A percentile compares a stretch with the other conserved stretches of the same genome.
phyloP scores from a whole-genome alignment of 768 basidiomycete genomes.

The Boletus tomentosulus region DNA sequence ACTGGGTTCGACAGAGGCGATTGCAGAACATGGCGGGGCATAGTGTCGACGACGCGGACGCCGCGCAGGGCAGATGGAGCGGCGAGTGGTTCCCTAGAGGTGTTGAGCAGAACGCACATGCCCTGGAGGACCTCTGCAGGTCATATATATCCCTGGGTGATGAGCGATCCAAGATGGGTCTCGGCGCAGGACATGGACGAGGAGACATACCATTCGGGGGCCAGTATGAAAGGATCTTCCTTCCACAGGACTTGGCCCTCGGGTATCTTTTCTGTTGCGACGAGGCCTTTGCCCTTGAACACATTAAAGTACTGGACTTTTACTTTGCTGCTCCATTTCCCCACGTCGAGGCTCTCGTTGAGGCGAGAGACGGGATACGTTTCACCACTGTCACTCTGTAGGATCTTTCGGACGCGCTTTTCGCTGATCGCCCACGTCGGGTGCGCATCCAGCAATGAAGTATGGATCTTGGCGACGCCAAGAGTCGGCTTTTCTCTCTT shows the following conservation, averaged over 20 bases:
- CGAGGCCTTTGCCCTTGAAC: constrained; percentile 78
- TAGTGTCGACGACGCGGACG: constrained; percentile 38
- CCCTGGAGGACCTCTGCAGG: constrained; percentile 51
- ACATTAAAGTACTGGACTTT: constrained; percentile 64
- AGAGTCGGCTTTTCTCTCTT: constrained; percentile 55
- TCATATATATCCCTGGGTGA: constrained; percentile 70
- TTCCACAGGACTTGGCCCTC: constrained; percentile 80
- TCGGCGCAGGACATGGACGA: not conserved
- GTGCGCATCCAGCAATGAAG: constrained; percentile 52
- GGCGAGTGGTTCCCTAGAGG: constrained; percentile 43
- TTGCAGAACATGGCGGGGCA: constrained; percentile 78
- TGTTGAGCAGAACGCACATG: constrained; percentile 75
- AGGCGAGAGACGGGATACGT: constrained; percentile 60
- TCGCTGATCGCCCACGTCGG: constrained; percentile 80
- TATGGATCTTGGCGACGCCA: constrained; percentile 70
- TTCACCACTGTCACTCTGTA: constrained; percentile 43
- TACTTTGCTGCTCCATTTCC: constrained; percentile 59
- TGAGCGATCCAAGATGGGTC: not conserved
- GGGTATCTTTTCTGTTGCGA: constrained; percentile 62
- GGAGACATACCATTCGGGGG: constrained; percentile 68
- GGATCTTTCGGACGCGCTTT: constrained; percentile 70
- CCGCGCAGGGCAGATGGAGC: constrained; percentile 50
- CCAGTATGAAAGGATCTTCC: constrained; percentile 76
- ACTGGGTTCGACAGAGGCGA: constrained; percentile 67
- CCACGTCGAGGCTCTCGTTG: constrained; percentile 58